Evolutionary conservation across 2,329 filamentous ascomycete species (phyloP).

Genomic region (Falciphora oryzae): DNA sequence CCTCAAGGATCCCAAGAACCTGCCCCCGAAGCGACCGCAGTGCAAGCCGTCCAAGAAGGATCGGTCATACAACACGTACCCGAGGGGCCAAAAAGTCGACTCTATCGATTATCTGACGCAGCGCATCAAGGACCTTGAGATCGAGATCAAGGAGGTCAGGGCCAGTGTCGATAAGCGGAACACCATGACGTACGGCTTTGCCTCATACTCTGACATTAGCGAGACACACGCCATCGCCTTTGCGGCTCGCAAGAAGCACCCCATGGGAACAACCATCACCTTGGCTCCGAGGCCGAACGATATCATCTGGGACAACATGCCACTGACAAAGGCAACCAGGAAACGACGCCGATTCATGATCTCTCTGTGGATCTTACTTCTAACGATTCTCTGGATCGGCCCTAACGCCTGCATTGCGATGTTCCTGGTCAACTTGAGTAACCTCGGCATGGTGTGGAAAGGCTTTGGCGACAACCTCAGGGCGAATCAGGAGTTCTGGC

Average conservation of each 20-base stretch:
- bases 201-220: constrained; percentile 82
- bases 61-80: constrained; percentile 56
- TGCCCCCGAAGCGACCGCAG: constrained; percentile 70
- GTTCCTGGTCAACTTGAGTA: constrained; percentile 80
- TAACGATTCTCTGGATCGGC: constrained; percentile 82
- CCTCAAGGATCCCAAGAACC: constrained; percentile 74
- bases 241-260: constrained; percentile 72
- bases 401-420: constrained; percentile 94
- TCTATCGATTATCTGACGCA: constrained; percentile 90
- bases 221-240: constrained; percentile 87
- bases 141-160: constrained; percentile 78
- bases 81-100: constrained; percentile 72
- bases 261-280: constrained; percentile 67
- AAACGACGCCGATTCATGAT: constrained; percentile 71
- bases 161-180: constrained; percentile 79
- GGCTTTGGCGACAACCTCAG: constrained; percentile 63
- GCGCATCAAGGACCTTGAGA: constrained; percentile 75
- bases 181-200: constrained; percentile 88
- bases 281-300: constrained; percentile 85
- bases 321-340: constrained; percentile 61
- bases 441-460: constrained; percentile 74
- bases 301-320: constrained; percentile 93
- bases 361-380: constrained; percentile 72
- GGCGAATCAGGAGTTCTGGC: constrained; percentile 64
- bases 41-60: constrained; percentile 80